Evolutionary conservation across 2,329 filamentous ascomycete genomes (phyloP), one percentile per base, ranked within the genome.

Genomic region (Calonectria pauciramosa): DNA sequence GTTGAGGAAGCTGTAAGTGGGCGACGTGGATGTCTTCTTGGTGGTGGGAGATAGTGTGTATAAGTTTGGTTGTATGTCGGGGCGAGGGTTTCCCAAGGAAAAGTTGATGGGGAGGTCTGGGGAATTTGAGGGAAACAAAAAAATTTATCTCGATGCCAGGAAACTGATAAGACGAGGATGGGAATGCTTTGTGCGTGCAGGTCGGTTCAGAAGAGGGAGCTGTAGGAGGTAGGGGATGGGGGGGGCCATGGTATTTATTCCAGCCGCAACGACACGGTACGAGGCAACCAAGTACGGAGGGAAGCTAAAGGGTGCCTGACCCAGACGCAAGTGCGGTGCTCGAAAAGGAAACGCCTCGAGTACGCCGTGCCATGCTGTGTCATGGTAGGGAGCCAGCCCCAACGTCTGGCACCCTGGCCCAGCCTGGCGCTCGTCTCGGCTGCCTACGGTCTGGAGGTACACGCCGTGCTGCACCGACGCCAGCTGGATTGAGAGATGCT

Each of bases 191-290:
- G 59, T 8, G 70, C 34, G 64, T 72, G 54, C 36, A 63, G 47
- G 69, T 71, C 38, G 34, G 63, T 28, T 60, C n/a, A 14, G 41
- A 28, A 56, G 56, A 36, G 56, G 34, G 41, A 49, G 38, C 16
- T n/a, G 28, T 20, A 18, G 16, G 28, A 23, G 13, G 38, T 16
- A 30, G 63, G 44, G 49, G 67, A 63, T 44, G 71, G 68, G 71
- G 71, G 49, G 23, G 32, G 23, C 38, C 63, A 63, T 71, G 63
- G 52, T 74, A 74, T 74, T 74, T 74, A 74, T 74, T 71, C 64
- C 44, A 68, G 60, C 32, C 36, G 63, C 68, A 71, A 68, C 52
- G 28, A 38, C 52, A 59, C 60, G 34, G 59, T 20, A 51, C 59
- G 36, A 54, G 71, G 66, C 71, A 69, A 41, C 49, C 38, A 36